Conservation (phyloP, 805 yeast species). For the Kuraishia cidri region DNA sequence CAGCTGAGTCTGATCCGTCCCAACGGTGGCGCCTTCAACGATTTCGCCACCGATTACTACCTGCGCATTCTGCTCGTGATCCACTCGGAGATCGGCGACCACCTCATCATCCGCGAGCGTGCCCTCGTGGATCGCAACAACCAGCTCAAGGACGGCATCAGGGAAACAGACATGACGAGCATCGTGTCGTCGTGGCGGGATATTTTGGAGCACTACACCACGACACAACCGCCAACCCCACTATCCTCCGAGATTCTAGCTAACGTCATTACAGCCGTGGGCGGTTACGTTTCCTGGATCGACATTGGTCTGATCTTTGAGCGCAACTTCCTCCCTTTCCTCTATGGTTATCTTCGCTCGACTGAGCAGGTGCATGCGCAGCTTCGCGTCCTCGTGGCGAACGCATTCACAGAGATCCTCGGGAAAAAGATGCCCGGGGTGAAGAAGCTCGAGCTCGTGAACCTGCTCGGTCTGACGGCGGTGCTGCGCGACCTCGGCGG, state of each 20-base stretch:
- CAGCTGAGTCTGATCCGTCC: slow-evolving; percentile 25
- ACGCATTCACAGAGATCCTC: slow-evolving; percentile 42
- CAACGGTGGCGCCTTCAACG: slow-evolving; percentile 23
- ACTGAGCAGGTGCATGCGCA: slow-evolving; percentile 25
- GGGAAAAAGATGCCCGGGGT: slow-evolving; percentile 49
- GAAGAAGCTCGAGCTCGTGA: slow-evolving; percentile 55
- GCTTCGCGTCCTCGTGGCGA: slow-evolving; percentile 50
- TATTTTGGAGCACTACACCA: slow-evolving; percentile 31
- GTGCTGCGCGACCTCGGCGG: slow-evolving; percentile 31
- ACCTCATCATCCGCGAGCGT: slow-evolving; percentile 64
- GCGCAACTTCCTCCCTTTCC: slow-evolving; percentile 42
- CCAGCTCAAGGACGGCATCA: slow-evolving; percentile 70
- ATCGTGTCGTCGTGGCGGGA: slow-evolving; percentile 63
- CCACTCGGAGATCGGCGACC: slow-evolving; percentile 92
- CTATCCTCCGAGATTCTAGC: slow-evolving; percentile 38
- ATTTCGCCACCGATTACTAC: slow-evolving; percentile 58
- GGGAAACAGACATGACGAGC: slow-evolving; percentile 64
- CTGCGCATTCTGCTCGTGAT: slow-evolving; percentile 63
- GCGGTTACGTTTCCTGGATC: slow-evolving; percentile 90
- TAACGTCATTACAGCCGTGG: slow-evolving; percentile 57
- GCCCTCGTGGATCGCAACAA: slow-evolving; percentile 57
- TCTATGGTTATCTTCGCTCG: slow-evolving; percentile 43
- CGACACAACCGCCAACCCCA: slow-evolving; percentile 11
- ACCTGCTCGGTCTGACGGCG: slow-evolving; percentile 57
- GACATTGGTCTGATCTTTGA: slow-evolving; percentile 69